Evolutionary conservation across 2,329 filamentous ascomycete genomes (phyloP), one percentile per base, ranked within the genome.

Genomic region (Zymoseptoria tritici): DNA sequence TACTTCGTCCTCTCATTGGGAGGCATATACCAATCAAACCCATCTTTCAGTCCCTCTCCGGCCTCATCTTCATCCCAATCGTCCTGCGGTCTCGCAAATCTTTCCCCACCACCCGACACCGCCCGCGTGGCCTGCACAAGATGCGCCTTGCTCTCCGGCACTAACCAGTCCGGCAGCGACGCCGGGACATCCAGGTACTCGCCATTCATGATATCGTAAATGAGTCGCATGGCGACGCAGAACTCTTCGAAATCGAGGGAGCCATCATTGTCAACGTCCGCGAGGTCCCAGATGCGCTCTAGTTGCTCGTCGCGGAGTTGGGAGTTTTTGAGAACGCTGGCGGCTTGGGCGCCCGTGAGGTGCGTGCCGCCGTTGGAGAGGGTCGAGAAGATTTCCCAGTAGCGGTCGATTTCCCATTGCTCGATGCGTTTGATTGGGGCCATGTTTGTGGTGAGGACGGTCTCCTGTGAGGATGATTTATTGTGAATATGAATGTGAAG

Each of bases 1-100:
- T 99, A 99, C 76, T 97, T 97, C 65, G 85, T 73, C 77, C 95
- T 95, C 77, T 99, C 92, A 29, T 80, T 77, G 0, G 94, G 94
- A 61, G 86, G 91, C 91, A 99, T 99, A 79, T 99, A 99, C 94
- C 94, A 99, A 75, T 99, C 94, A 75, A 99, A 99, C 11, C 93
- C 93, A 75, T 97, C 91, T 74, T 96, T 96, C 63, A 99, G 80
- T 0, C 91, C 91, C 1, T 86, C 85, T 3, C 87, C 85, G 67
- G 96, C 92, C 65, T 87, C 85, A 61, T 96, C 82, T 53, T 81
- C 89, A 61, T 96, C 82, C 54, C 80, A 89, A 67, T 91, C 89
- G 16, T 46, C 36, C 36, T 46, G 36, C 61, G 96, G 85, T 63
- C 85, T 83, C 75, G 96, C 92, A 74, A 97, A 97, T 67, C 89